phyloP scores from a whole-genome alignment of 1,139 yeast genomes.

The Geotrichum histeridarum region DNA sequence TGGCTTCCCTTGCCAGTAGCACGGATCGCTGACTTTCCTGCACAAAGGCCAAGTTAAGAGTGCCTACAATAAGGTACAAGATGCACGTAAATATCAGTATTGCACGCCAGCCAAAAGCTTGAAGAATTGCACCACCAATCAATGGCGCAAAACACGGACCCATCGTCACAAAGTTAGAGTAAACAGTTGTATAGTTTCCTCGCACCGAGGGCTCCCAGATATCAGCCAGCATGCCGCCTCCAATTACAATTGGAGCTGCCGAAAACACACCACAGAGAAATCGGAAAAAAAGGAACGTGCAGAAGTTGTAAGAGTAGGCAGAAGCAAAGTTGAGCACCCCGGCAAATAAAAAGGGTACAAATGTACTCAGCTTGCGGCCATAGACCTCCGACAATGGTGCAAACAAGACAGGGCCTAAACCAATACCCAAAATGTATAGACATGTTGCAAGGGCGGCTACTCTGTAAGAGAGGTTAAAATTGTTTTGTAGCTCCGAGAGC shows the following conservation, averaged over 20 bases:
- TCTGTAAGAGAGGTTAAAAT: slow-evolving; percentile 52
- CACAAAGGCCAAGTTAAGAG: slow-evolving; percentile 43
- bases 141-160: slow-evolving; percentile 75
- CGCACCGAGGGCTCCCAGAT: slow-evolving; percentile 57
- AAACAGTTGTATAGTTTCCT: slow-evolving; percentile 66
- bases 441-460: slow-evolving; percentile 61
- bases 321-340: slow-evolving; percentile 49
- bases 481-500: slow-evolving; percentile 43
- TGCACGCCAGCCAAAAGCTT: slow-evolving; percentile 49
- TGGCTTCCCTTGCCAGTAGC: slow-evolving; percentile 54
- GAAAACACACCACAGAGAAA: slow-evolving; percentile 71
- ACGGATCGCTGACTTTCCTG: slow-evolving; percentile 78
- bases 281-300: slow-evolving; percentile 59
- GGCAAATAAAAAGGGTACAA: slow-evolving; percentile 51
- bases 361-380: slow-evolving; percentile 67
- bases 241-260: slow-evolving; percentile 67
- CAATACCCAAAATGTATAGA: slow-evolving; percentile 66
- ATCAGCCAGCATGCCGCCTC: slow-evolving; percentile 77
- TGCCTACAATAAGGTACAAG: slow-evolving; percentile 55
- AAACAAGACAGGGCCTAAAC: slow-evolving; percentile 71
- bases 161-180: slow-evolving; percentile 61
- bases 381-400: slow-evolving; percentile 76
- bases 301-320: slow-evolving; percentile 56
- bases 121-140: slow-evolving; percentile 54
- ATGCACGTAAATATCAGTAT: slow-evolving; percentile 60